Evolutionary conservation across 768 basidiomycete species (phyloP).

Genomic region (Boletus pseudo-olivaceus): DNA sequence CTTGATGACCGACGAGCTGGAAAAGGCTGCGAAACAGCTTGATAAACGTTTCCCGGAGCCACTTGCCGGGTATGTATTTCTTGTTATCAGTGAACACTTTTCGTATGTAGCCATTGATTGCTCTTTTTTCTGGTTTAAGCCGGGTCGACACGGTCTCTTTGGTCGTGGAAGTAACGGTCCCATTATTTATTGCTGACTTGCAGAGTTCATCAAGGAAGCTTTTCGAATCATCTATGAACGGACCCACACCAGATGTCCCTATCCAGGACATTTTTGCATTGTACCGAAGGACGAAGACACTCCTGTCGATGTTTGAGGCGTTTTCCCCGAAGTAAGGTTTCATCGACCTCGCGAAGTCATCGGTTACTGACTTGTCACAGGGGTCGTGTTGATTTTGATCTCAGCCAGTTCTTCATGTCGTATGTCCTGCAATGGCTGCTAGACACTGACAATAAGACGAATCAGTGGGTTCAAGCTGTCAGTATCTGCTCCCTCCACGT

Average conservation of each 20-base stretch:
- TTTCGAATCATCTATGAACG: conserved; percentile 81
- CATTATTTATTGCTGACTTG: conserved; percentile 63
- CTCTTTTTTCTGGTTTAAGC: conserved; percentile 33
- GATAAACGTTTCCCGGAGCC: conserved; percentile 87
- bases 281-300: conserved; percentile 71
- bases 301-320: conserved; percentile 77
- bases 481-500: conserved; percentile 32
- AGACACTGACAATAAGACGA: conserved; percentile 87
- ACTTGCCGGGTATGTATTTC: conserved; percentile 60
- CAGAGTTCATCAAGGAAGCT: conserved; percentile 68
- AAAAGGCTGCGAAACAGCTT: conserved; percentile 77
- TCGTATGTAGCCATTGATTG: neutral
- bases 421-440: conserved; percentile 86
- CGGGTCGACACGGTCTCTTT: conserved; percentile 74
- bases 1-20: conserved; percentile 83
- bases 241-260: conserved; percentile 81
- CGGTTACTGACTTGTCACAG: conserved; percentile 32
- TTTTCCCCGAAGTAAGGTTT: conserved; percentile 72
- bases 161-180: conserved; percentile 64
- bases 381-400: conserved; percentile 58
- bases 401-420: conserved; percentile 78
- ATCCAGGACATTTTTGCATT: conserved; percentile 89
- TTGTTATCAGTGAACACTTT: neutral
- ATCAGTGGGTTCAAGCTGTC: conserved; percentile 91
- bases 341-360: neutral